Evolutionary conservation across 768 basidiomycete genomes (phyloP).

Genomic region (Suillus plorans): DNA sequence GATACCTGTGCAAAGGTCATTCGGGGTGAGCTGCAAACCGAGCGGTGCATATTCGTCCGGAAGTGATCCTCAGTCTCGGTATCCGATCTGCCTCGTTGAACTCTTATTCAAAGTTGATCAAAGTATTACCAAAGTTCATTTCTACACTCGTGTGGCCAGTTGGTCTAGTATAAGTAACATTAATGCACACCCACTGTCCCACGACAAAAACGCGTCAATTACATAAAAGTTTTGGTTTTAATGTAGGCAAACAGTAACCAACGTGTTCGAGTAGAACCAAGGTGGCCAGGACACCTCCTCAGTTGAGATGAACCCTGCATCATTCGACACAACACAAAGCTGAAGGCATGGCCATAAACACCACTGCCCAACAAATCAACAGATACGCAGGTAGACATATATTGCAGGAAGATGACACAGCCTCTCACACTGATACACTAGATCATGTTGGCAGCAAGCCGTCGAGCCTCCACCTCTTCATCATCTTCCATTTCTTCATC

Average conservation of each 20-base stretch:
- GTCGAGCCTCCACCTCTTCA: constrained; percentile 46
- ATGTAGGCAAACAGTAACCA: no score
- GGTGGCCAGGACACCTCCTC: no score
- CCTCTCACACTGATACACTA: constrained; percentile 1
- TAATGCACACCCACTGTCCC: background rate
- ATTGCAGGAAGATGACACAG: background rate
- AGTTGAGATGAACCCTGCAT: no score
- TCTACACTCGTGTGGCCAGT: no score
- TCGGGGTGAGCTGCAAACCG: background rate
- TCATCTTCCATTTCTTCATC: constrained; percentile 52
- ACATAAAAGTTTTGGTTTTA: background rate
- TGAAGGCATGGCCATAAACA: background rate
- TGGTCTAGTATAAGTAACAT: no score
- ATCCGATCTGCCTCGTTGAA: background rate
- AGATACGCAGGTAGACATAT: background rate
- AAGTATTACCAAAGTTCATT: background rate
- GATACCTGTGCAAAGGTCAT: background rate
- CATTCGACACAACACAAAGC: background rate
- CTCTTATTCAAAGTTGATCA: background rate
- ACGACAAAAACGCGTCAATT: background rate
- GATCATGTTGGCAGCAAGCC: constrained; percentile 7
- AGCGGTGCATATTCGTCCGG: background rate
- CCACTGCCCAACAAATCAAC: background rate
- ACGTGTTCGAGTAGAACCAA: no score
- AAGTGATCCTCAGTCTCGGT: background rate